Base-by-base conservation (phyloP, 495 filamentous ascomycete genomes). In the Aspergillus nidulans region DNA sequence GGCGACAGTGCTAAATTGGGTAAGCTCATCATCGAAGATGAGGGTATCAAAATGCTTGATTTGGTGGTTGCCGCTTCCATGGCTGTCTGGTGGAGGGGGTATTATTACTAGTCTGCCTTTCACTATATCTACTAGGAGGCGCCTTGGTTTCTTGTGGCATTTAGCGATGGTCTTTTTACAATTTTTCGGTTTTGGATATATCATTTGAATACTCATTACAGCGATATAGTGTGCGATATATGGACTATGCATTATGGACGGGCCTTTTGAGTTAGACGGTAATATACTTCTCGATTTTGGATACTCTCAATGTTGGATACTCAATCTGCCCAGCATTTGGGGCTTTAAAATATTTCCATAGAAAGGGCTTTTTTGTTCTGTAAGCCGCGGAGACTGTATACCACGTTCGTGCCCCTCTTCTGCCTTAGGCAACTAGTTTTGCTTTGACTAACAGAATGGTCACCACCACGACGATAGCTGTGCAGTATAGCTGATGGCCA, bases 11-110 rank as follows among this genome's bases (percentile, higher is more conserved):
- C 89, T 0, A 97, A 97, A 70, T 75, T 98, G 63, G 92, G 92
- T 1, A 98, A 97, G 71, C 66, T 97, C 52, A 88, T 98, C 30
- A 81, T 97, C 21, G 85, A 92, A 58, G 85, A 92, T 58, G 92
- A 95, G 60, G 94, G 94, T 0, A 73, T 96, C 52, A 95, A 95
- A 71, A 97, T 98, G 94, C 64, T 96, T 60, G 94, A 98, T 77
- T 65, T 98, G 49, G 78, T 95, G 1, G 90, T 97, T 24, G 89
- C 92, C 9, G 87, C 91, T 38, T 97, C 94, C 65, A 80, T 97
- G 70, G 88, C 86, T 1, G 79, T 97, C 38, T 97, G 92, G 88
- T 96, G 92, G 94, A 85, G 84, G 59, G 83, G 86, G 1, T 97
- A 90, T 83, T 90, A 91, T 56, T 68, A 72, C 55, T 76, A 53